Conservation (phyloP, 768 basidiomycete species). For the Termitomyces sp. region DNA sequence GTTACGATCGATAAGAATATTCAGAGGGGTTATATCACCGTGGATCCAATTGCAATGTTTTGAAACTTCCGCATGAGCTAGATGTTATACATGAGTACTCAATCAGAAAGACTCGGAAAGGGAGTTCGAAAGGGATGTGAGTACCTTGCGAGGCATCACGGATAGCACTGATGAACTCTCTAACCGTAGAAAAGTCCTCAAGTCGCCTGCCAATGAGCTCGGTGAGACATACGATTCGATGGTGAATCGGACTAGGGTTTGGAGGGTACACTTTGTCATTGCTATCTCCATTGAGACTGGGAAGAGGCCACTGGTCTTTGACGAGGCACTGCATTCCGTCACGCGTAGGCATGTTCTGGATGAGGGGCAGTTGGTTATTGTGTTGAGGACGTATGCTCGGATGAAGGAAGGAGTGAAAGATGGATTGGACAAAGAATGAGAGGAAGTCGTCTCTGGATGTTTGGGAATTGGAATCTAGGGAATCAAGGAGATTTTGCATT, state of each 20-base stretch:
- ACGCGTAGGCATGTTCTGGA: not conserved
- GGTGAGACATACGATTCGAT: not conserved
- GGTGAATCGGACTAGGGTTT: not conserved
- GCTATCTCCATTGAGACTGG: no score
- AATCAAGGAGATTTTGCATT: not conserved
- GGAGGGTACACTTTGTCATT: not conserved
- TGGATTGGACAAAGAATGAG: not conserved
- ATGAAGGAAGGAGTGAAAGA: not conserved
- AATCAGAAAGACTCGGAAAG: no score
- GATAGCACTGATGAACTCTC: not conserved
- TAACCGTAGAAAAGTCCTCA: not conserved
- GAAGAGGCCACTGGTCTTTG: not conserved
- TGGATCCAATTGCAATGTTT: not conserved
- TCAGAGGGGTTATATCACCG: not conserved
- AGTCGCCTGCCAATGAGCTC: not conserved
- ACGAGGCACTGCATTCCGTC: not conserved
- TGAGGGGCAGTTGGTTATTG: not conserved
- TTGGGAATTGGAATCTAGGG: not conserved
- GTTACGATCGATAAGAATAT: not conserved
- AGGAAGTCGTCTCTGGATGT: not conserved
- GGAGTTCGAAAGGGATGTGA: not conserved
- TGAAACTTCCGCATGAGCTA: not conserved
- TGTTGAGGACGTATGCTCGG: not conserved
- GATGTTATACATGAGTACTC: not conserved
- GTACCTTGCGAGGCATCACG: not conserved